Conservation (phyloP, 148 eudicot genomes). For the Chenopodium suecicum region DNA sequence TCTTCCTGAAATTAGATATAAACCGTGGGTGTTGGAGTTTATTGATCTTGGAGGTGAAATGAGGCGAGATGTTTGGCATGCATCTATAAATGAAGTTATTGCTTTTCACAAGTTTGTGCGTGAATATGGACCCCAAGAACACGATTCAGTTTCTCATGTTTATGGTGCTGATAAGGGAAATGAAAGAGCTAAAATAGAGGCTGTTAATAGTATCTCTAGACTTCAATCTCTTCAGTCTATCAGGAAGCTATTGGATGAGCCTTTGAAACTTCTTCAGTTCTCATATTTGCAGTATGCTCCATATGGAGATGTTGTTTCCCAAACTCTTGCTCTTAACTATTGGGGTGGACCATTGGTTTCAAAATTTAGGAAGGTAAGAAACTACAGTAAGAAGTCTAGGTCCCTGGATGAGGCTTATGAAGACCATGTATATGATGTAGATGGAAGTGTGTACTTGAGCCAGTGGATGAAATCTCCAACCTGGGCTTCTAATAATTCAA, state of each 20-base stretch:
- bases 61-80: slow-evolving; percentile 94
- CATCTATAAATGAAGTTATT: slow-evolving; percentile 70
- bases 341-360: slow-evolving; percentile 83
- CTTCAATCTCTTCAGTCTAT: slow-evolving; percentile 82
- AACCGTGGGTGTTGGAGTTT: slow-evolving; percentile 77
- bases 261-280: slow-evolving; percentile 72
- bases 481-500: slow-evolving; percentile 70
- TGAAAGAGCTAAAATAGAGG: slow-evolving; percentile 48
- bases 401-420: slow-evolving; percentile 37
- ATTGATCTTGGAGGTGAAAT: slow-evolving; percentile 81
- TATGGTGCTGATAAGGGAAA: slow-evolving; percentile 82
- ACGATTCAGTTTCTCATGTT: slow-evolving; percentile 49
- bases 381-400: slow-evolving; percentile 23
- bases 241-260: slow-evolving; percentile 69
- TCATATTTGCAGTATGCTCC: slow-evolving; percentile 68
- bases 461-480: slow-evolving; percentile 85
- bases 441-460: slow-evolving; percentile 77
- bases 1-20: slow-evolving; percentile 39
- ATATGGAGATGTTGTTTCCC: slow-evolving; percentile 68
- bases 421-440: slow-evolving; percentile 67
- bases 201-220: slow-evolving; percentile 62
- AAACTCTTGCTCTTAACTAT: slow-evolving; percentile 82
- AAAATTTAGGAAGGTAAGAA: slow-evolving; percentile 29
- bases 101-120: slow-evolving; percentile 61
- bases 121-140: slow-evolving; percentile 73